Evolutionary conservation across 192 early-diverging fungal genomes (phyloP), one percentile per base, ranked within the genome.

Genomic region (Globomyces pollinis-pini): DNA sequence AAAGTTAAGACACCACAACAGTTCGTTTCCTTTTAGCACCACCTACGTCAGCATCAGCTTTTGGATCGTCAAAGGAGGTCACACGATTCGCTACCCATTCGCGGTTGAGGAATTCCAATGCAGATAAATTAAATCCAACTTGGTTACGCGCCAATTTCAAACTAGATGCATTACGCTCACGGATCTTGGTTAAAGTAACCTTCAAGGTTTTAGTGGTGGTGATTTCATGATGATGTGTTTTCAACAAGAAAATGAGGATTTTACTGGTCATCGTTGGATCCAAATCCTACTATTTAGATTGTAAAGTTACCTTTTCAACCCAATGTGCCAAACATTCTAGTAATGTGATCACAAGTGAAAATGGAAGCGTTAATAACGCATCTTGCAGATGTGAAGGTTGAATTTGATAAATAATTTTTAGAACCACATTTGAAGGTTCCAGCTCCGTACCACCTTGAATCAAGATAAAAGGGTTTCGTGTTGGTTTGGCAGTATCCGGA

Each of bases 51-150:
- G n/a, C n/a, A n/a, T n/a, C n/a, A n/a, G n/a, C n/a, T n/a, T n/a
- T n/a, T n/a, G n/a, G n/a, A n/a, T n/a, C n/a, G n/a, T n/a, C n/a
- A n/a, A n/a, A n/a, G n/a, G n/a, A n/a, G n/a, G n/a, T n/a, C n/a
- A n/a, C n/a, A n/a, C n/a, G n/a, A n/a, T n/a, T n/a, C n/a, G n/a
- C n/a, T n/a, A n/a, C n/a, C n/a, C n/a, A n/a, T 43, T 91, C 89
- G 13, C 87, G 68, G 54, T 75, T 77, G 50, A 94, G 76, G 52
- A 83, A 85, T 51, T 74, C 69, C 16, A 98, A 72, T 0, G 87
- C 92, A 7, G 91, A 91, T 30, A 91, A 57, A 56, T 96, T 98
- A 66, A 86, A 95, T 38, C 95, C 95, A 56, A 95, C 78, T 41
- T 78, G 63, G 59, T 95, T 89, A 29, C 88, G 81, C 56, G 94